These are phyloP conservation scores for Mortierella sp. DNA, from an alignment of 371 early-diverging fungal genomes.

Conservation along the genomic window DNA sequence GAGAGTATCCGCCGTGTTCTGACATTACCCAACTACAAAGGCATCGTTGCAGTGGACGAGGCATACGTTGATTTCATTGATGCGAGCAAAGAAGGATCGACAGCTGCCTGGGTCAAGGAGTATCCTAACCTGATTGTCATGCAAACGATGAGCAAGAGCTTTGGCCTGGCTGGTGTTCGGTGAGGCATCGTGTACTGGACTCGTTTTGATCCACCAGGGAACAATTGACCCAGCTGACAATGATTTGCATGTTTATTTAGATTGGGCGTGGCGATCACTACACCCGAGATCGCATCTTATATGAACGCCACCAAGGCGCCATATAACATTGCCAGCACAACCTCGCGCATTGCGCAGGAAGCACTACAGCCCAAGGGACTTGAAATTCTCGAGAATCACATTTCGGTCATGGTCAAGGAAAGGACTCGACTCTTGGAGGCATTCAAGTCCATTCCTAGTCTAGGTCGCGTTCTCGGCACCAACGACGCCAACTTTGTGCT, in stretches of 20 bases:
- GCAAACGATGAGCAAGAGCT: slow-evolving; percentile 97
- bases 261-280: slow-evolving; percentile 88
- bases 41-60: slow-evolving; percentile 96
- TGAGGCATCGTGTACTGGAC: slow-evolving; percentile 23
- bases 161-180: slow-evolving; percentile 96
- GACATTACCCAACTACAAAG: slow-evolving; percentile 68
- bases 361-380: slow-evolving; percentile 83
- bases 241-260: slow-evolving; percentile 33
- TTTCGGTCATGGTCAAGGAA: slow-evolving; percentile 67
- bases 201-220: background rate
- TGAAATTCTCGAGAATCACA: slow-evolving; percentile 71
- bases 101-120: slow-evolving; percentile 77
- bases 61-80: slow-evolving; percentile 97
- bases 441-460: slow-evolving; percentile 63
- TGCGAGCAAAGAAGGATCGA: slow-evolving; percentile 66
- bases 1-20: slow-evolving; percentile 80
- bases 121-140: slow-evolving; percentile 95
- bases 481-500: slow-evolving; percentile 96
- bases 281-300: slow-evolving; percentile 81
- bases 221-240: background rate
- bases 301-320: slow-evolving; percentile 98
- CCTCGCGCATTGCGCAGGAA: slow-evolving; percentile 79
- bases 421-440: slow-evolving; percentile 69
- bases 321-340: slow-evolving; percentile 94
- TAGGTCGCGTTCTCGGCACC: slow-evolving; percentile 82